Percentiles rank a stretch among this genome's conserved stretches.
These are phyloP conservation scores for Rhynchospora pubera DNA, from an alignment of 176 grass and related monocot genomes.

Conservation along the genomic window DNA sequence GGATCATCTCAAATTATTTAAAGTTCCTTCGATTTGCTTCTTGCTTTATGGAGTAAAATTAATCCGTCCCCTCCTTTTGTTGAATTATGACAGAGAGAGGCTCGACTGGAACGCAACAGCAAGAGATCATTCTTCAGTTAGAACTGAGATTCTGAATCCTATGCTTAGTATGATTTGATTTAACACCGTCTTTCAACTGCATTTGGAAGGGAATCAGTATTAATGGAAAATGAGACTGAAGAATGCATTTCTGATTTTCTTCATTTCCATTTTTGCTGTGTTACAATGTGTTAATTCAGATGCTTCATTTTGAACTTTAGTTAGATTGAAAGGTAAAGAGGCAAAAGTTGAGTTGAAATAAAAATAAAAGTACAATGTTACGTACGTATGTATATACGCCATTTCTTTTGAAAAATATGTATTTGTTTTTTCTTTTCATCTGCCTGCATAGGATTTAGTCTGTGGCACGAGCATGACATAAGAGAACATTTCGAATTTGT, in stretches of 20 bases:
- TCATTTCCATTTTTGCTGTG: not conserved
- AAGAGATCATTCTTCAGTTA: conserved; percentile 49
- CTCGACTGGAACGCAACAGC: conserved; percentile 59
- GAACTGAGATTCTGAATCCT: not conserved
- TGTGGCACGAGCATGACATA: not conserved
- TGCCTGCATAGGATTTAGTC: not conserved
- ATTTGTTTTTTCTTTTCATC: not conserved
- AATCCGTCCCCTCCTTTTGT: not conserved
- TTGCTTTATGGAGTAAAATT: not conserved
- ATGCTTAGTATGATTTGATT: not conserved
- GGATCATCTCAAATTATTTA: not conserved
- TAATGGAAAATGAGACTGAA: not conserved
- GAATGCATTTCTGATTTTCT: conserved; percentile 2
- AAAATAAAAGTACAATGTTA: too few relatives aligned
- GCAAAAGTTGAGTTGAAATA: not conserved
- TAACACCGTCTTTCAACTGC: not conserved
- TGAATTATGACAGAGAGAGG: conserved; percentile 57
- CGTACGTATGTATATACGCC: not conserved
- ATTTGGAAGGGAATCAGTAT: not conserved
- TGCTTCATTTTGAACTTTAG: not conserved
- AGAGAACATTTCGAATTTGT: not conserved
- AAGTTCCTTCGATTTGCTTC: not conserved
- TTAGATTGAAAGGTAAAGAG: not conserved
- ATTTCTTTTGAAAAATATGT: not conserved
- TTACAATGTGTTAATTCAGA: not conserved